Evolutionary conservation across 345 rosid genomes (phyloP).

Genomic region (Geranium rotundifolium): DNA sequence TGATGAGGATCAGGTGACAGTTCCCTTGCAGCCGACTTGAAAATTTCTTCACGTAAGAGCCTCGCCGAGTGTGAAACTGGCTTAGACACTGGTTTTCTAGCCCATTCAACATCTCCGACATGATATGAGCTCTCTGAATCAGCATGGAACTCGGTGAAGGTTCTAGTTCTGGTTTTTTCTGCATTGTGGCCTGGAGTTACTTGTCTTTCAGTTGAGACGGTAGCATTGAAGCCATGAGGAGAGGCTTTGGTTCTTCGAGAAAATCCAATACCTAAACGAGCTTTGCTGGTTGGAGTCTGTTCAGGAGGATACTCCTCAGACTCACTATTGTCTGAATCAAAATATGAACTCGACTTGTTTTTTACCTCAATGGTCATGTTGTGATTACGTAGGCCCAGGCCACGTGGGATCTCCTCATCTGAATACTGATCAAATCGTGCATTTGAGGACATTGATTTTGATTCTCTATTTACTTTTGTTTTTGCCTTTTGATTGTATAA

Average conservation of each 20-base stretch:
- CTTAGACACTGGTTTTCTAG: conserved; percentile 9
- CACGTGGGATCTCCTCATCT: conserved; percentile 11
- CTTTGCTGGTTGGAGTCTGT: conserved; percentile 19
- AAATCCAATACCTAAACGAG: conserved; percentile 18
- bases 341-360: conserved; percentile 27
- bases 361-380: conserved; percentile 12
- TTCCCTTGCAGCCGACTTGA: not conserved
- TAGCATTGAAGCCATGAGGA: not conserved
- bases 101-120: conserved; percentile 8
- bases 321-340: conserved; percentile 25
- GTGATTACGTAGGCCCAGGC: conserved; percentile 5
- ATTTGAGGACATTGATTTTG: conserved; percentile 17
- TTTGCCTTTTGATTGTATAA: conserved; percentile 14
- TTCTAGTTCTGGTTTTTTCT: conserved; percentile 4
- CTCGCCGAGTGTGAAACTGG: conserved; percentile 12
- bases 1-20: not conserved
- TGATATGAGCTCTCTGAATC: conserved; percentile 13
- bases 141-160: conserved; percentile 4
- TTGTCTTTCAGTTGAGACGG: not conserved
- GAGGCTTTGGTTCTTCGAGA: conserved; percentile 47
- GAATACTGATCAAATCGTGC: conserved; percentile 18
- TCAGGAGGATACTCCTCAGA: conserved; percentile 27
- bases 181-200: not conserved
- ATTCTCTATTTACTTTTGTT: conserved; percentile 15
- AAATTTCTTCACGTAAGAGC: conserved; percentile 3